Evolutionary conservation across 2,329 filamentous ascomycete species (phyloP).

Genomic region (Epichloe scottii): DNA sequence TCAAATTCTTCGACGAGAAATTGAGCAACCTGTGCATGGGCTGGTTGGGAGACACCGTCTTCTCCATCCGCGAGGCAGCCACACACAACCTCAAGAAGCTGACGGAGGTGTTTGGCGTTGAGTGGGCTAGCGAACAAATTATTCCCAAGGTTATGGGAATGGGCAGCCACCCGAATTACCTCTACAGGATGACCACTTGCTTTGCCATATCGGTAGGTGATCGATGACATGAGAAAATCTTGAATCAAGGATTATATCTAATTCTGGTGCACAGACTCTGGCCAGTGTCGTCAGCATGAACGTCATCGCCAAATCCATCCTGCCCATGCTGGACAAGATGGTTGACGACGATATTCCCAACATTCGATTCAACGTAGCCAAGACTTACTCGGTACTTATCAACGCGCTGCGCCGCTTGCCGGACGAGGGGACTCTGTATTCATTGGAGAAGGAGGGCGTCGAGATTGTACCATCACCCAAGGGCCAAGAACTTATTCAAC

Average conservation of each 20-base stretch:
- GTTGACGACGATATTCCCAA: conserved; percentile 93
- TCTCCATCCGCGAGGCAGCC: conserved; percentile 94
- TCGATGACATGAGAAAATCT: background rate
- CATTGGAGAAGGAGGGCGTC: conserved; percentile 66
- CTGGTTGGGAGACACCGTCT: conserved; percentile 96
- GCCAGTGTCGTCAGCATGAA: conserved; percentile 85
- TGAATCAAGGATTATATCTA: background rate
- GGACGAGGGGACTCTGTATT: conserved; percentile 73
- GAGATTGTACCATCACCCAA: conserved; percentile 52
- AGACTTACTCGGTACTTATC: conserved; percentile 86
- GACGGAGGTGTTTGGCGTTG: conserved; percentile 94
- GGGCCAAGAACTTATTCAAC: conserved; percentile 69
- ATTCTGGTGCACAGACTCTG: conserved; percentile 53
- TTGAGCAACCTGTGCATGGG: conserved; percentile 92
- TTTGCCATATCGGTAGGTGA: conserved; percentile 85
- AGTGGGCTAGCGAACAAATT: conserved; percentile 94
- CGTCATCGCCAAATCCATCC: conserved; percentile 83
- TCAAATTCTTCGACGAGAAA: conserved; percentile 98
- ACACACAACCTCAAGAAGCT: conserved; percentile 97
- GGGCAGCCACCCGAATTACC: conserved; percentile 96
- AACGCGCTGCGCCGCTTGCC: conserved; percentile 85
- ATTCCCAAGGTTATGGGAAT: conserved; percentile 98
- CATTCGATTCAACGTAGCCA: conserved; percentile 98
- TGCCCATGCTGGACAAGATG: conserved; percentile 92
- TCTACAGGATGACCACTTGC: conserved; percentile 99